Evolutionary conservation across 169 alveolate species (phyloP).

Genomic region (Neospora caninum): DNA sequence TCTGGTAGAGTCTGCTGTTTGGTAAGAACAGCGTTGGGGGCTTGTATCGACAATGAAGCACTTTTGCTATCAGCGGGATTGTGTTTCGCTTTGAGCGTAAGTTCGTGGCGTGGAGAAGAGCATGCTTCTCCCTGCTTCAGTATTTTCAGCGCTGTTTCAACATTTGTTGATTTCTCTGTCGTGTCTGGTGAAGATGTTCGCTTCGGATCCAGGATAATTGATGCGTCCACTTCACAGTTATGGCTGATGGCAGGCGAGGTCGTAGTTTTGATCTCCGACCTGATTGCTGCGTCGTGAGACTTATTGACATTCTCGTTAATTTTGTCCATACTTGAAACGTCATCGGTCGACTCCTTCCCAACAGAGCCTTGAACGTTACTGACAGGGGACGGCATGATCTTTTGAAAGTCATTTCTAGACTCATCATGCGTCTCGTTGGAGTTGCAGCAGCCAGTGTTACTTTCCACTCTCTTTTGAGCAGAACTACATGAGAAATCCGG

Average conservation of each 20-base stretch:
- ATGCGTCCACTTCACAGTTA: not conserved
- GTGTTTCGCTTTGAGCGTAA: not conserved
- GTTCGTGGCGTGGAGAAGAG: not conserved
- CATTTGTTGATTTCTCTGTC: not conserved
- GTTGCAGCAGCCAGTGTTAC: not conserved
- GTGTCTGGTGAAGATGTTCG: not conserved
- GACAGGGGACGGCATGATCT: not conserved
- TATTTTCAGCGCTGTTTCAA: not conserved
- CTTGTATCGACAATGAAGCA: not conserved
- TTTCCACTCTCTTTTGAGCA: not conserved
- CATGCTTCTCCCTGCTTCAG: not conserved
- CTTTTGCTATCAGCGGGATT: not conserved
- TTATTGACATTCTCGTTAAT: not conserved
- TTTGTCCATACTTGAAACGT: not conserved
- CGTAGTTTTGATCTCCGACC: not conserved
- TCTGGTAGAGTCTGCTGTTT: no score
- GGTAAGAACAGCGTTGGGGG: no score
- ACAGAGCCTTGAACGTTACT: not conserved
- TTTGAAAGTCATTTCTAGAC: not conserved
- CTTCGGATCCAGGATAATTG: not conserved
- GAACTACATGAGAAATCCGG: not conserved
- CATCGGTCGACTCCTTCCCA: not conserved
- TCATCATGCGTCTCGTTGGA: not conserved
- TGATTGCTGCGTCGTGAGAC: not conserved
- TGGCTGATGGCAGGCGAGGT: not conserved